Percentiles rank a stretch among this genome's conserved stretches.
Conservation (phyloP, 2,329 filamentous ascomycete species). For the Fusarium luffae region DNA sequence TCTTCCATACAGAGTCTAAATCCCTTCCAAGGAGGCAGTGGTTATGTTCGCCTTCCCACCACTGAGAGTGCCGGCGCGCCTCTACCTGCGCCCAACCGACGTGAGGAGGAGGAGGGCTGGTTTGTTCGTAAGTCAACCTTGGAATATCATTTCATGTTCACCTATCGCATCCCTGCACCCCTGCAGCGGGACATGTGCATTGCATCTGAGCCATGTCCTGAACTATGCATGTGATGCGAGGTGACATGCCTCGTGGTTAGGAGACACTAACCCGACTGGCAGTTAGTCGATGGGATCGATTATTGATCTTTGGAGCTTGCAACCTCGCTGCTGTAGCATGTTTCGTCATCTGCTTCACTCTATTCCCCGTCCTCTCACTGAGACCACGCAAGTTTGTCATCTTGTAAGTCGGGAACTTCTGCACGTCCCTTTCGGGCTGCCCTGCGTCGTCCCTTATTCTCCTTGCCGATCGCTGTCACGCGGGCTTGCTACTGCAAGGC, state of each 20-base stretch:
- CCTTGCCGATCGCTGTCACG: conserved; percentile 32
- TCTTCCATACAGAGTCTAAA: conserved; percentile 86
- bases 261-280: conserved; percentile 52
- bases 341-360: conserved; percentile 91
- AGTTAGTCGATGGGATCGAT: conserved; percentile 98
- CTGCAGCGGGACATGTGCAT: conserved; percentile 62
- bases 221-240: conserved; percentile 56
- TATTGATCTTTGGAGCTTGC: conserved; percentile 91
- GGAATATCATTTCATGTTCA: conserved; percentile 29
- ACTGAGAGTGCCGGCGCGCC: conserved; percentile 85
- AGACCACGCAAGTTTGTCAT: conserved; percentile 95
- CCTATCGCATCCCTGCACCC: conserved; percentile 49
- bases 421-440: conserved; percentile 3
- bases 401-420: conserved; percentile 75
- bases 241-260: conserved; percentile 57
- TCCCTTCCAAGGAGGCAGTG: conserved; percentile 80
- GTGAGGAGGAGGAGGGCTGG: conserved; percentile 96
- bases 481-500: conserved; percentile 12
- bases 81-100: conserved; percentile 82
- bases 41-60: conserved; percentile 91
- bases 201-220: conserved; percentile 51
- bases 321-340: conserved; percentile 89
- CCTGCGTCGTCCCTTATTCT: conserved; percentile 15
- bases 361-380: conserved; percentile 85
- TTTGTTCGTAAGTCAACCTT: conserved; percentile 82